Evolutionary conservation across 2,329 filamentous ascomycete species (phyloP), one percentile per base, ranked within the genome.

Genomic region (Aspergillus fructus): DNA sequence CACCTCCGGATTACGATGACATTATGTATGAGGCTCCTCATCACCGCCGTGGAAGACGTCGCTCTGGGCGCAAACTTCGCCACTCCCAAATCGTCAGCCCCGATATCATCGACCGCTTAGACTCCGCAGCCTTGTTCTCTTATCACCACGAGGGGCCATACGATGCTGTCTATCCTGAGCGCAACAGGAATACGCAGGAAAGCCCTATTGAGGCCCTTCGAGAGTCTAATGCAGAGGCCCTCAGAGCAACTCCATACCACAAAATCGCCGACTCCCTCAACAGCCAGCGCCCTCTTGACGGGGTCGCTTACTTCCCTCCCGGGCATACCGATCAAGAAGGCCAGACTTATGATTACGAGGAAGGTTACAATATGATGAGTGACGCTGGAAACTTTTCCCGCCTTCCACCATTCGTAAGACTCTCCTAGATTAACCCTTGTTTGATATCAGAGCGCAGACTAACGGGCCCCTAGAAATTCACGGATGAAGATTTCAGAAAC

Each of bases 71-170:
- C 7, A 34, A 21, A 7, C 15, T 21, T 53, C 59, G 63, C 2
- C 66, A 63, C 39, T 71, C 69, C 8, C 61, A 62, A 24, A 61
- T 70, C 15, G 84, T 87, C 24, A 83, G 83, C 46, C 83, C 90
- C 2, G 93, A 97, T 72, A 80, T 82, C 8, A 94, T 97, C 67
- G 93, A 97, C 71, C 78, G 80, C 5, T 84, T 97, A 1, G 93
- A 96, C 70, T 81, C 79, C 53, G 78, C 82, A 3, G 74, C 83
- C n/a, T 83, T 84, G 50, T 82, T 81, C 17, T 76, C 82, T 2
- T 96, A 96, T 74, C 93, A 97, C 73, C 93, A 97, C 67, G 90
- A 89, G 62, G 93, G 93, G 0, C 93, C 93, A 0, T 97, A 90
- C 66, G 93, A 97, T 71, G 91, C 93, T 9, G 89, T 90, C 2